A percentile compares a stretch with the other conserved stretches of the same genome.
These are phyloP conservation scores for Hibiscus tridactylites DNA, from an alignment of 345 rosid species.

Conservation along the genomic window DNA sequence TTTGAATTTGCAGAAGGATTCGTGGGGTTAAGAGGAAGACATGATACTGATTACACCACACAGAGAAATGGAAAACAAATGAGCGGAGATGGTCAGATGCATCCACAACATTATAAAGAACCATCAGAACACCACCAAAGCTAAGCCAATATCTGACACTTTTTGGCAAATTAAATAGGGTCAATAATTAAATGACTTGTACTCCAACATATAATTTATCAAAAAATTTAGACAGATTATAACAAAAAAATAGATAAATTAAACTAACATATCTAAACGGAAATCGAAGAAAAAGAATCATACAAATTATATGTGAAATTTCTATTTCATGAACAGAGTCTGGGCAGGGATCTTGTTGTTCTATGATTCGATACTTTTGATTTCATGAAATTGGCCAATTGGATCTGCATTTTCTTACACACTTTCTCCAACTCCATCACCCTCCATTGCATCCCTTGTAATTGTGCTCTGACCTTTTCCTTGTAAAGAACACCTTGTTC, in stretches of 20 bases:
- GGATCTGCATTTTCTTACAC: constrained; percentile 68
- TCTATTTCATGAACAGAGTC: constrained; percentile 47
- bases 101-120: constrained; percentile 54
- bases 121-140: constrained; percentile 50
- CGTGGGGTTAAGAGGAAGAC: constrained; percentile 63
- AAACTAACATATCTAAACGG: too few relatives aligned
- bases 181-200: too few relatives aligned
- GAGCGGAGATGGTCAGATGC: constrained; percentile 68
- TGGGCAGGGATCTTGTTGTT: constrained; percentile 20
- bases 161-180: too few relatives aligned
- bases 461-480: constrained; percentile 46
- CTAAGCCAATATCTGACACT: constrained; percentile 18
- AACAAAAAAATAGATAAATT: too few relatives aligned
- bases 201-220: too few relatives aligned
- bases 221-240: too few relatives aligned
- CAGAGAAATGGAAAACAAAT: constrained; percentile 45
- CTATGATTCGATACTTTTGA: constrained; percentile 39
- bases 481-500: constrained; percentile 36
- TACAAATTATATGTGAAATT: not conserved
- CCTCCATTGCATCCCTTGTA: constrained; percentile 79
- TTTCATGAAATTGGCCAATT: constrained; percentile 64
- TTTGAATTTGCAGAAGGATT: constrained; percentile 39
- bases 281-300: too few relatives aligned
- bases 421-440: constrained; percentile 79
- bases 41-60: constrained; percentile 32